A percentile compares a stretch with the other conserved stretches of the same genome.
Conservation (phyloP, 495 filamentous ascomycete species). For the Aspergillus asperescens region DNA sequence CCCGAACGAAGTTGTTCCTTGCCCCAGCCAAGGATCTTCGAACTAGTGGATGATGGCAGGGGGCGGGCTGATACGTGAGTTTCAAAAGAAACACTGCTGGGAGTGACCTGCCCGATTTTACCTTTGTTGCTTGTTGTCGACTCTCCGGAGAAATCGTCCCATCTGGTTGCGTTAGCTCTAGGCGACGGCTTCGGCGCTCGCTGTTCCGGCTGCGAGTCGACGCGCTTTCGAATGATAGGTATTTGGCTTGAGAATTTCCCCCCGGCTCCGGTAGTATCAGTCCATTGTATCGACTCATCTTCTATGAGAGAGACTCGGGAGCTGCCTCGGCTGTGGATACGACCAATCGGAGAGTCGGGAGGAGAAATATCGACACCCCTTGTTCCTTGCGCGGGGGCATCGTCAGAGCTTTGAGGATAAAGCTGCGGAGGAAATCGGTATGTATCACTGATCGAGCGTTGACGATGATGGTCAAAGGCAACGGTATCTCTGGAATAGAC, state of each 20-base stretch:
- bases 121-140: constrained; percentile 37
- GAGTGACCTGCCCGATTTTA: constrained; percentile 17
- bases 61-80: constrained; percentile 17
- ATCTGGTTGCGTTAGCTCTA: constrained; percentile 27
- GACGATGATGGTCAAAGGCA: constrained; percentile 12
- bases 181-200: constrained; percentile 13
- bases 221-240: constrained; percentile 19
- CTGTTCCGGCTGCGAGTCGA: constrained; percentile 5
- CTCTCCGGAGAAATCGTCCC: constrained; percentile 49
- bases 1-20: constrained; percentile 31
- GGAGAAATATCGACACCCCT: constrained; percentile 37
- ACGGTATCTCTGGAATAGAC: constrained; percentile 24
- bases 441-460: constrained; percentile 19
- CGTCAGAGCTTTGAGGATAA: not conserved
- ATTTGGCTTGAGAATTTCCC: constrained; percentile 23
- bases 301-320: constrained; percentile 46
- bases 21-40: constrained; percentile 29
- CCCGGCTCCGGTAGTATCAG: constrained; percentile 4
- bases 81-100: constrained; percentile 23
- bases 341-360: constrained; percentile 32
- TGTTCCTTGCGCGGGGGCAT: not conserved
- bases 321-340: constrained; percentile 27
- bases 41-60: constrained; percentile 18
- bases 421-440: constrained; percentile 8
- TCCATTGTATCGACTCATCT: constrained; percentile 21